phyloP scores from a whole-genome alignment of 2,329 filamentous ascomycete species.

The Calonectria pseudoturangicola region DNA sequence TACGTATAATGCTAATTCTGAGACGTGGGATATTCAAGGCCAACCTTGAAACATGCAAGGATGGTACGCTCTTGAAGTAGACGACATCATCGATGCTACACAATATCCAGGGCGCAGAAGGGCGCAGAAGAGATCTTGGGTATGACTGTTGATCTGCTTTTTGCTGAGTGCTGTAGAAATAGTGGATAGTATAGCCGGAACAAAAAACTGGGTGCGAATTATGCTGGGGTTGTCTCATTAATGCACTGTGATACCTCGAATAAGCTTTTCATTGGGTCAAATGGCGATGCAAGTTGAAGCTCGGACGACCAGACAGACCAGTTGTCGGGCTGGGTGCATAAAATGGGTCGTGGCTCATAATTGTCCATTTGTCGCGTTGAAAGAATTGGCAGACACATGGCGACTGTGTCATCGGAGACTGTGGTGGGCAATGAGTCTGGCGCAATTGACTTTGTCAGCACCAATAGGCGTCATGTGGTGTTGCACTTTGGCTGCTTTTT shows the following conservation, averaged over 20 bases:
- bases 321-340: not conserved
- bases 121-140: not conserved
- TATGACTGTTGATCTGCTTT: too few species aligned
- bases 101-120: not conserved
- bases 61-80: not conserved
- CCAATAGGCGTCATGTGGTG: not conserved
- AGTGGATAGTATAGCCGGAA: slow-evolving; percentile 6
- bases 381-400: slow-evolving; percentile 33
- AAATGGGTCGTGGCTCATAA: not conserved
- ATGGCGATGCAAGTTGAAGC: not conserved
- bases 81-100: not conserved
- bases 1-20: not conserved
- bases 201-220: not conserved
- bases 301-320: not conserved
- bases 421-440: not conserved
- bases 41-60: not conserved
- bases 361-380: not conserved
- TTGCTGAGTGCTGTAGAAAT: not conserved
- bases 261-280: not conserved
- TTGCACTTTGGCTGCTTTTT: slow-evolving; percentile 41
- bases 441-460: not conserved
- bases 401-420: not conserved
- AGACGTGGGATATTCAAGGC: not conserved
- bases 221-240: not conserved
- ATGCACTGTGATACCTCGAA: not conserved